These are phyloP conservation scores for Trapa bicornis DNA, from an alignment of 345 rosid genomes.

Conservation along the genomic window DNA sequence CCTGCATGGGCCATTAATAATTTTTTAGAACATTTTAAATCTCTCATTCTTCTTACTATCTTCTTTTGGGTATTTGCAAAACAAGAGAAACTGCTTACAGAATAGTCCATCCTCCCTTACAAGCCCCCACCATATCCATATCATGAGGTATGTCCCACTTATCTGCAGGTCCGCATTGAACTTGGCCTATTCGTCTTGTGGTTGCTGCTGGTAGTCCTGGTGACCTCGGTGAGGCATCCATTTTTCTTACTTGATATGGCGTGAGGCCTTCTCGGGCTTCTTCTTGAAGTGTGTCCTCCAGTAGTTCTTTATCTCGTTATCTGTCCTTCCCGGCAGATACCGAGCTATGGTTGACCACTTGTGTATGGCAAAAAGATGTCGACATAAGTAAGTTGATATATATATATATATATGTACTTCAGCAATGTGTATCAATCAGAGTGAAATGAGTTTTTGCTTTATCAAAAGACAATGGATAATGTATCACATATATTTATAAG, in stretches of 20 bases:
- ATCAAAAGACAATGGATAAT: too few relatives aligned
- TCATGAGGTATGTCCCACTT: neutral
- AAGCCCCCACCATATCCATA: too few relatives aligned
- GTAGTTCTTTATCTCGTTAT: constrained; percentile 86
- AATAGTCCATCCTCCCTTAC: too few relatives aligned
- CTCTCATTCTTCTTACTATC: too few relatives aligned
- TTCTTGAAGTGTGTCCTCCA: constrained; percentile 88
- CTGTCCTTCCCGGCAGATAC: constrained; percentile 86
- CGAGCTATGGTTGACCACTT: constrained; percentile 94
- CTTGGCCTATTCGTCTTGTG: neutral
- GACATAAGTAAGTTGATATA: too few relatives aligned
- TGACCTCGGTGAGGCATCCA: constrained; percentile 5
- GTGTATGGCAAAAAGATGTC: neutral
- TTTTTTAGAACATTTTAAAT: too few relatives aligned
- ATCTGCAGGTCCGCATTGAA: neutral
- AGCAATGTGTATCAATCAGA: too few relatives aligned
- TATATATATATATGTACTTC: too few relatives aligned
- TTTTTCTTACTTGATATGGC: constrained; percentile 19
- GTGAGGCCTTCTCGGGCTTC: constrained; percentile 23
- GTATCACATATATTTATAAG: too few relatives aligned
- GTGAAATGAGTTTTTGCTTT: too few relatives aligned
- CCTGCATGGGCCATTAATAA: constrained; percentile 32
- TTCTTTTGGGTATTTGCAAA: too few relatives aligned
- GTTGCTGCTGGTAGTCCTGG: constrained; percentile 9
- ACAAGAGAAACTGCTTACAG: too few relatives aligned